Conservation (phyloP, 73 alveolate genomes). For the Blepharisma japonicum region DNA sequence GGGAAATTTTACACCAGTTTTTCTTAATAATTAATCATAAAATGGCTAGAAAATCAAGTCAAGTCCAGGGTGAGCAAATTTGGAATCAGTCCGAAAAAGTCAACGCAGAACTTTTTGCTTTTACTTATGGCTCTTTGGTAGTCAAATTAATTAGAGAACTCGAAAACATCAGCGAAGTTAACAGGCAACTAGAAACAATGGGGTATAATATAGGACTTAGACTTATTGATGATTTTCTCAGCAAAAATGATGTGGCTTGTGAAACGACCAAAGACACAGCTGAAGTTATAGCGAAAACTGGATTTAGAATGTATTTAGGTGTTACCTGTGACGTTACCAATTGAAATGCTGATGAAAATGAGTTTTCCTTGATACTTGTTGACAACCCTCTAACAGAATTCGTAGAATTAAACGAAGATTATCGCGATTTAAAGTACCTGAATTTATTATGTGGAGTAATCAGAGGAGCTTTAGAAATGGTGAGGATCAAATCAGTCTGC, state of each 20-base stretch:
- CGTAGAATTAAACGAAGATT: slow-evolving; percentile 70
- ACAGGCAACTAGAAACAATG: slow-evolving; percentile 71
- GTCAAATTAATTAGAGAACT: slow-evolving; percentile 71
- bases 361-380: slow-evolving; percentile 54
- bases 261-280: slow-evolving; percentile 70
- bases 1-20: no score
- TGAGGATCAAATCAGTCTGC: slow-evolving; percentile 66
- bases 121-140: slow-evolving; percentile 84
- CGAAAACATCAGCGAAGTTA: slow-evolving; percentile 83
- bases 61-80: slow-evolving; percentile 43
- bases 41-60: slow-evolving; percentile 37
- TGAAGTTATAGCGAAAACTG: slow-evolving; percentile 67
- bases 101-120: slow-evolving; percentile 68
- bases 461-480: slow-evolving; percentile 80
- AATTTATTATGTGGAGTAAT: slow-evolving; percentile 80
- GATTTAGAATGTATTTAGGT: slow-evolving; percentile 68
- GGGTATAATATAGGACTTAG: slow-evolving; percentile 84
- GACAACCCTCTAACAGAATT: slow-evolving; percentile 82
- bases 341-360: slow-evolving; percentile 56
- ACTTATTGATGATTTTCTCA: slow-evolving; percentile 79
- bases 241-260: slow-evolving; percentile 62
- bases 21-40: background rate
- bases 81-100: slow-evolving; percentile 61
- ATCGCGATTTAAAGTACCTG: slow-evolving; percentile 71
- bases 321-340: slow-evolving; percentile 69